phyloP scores from a whole-genome alignment of 2,329 filamentous ascomycete species.

The Calonectria pseudoreteaudii region DNA sequence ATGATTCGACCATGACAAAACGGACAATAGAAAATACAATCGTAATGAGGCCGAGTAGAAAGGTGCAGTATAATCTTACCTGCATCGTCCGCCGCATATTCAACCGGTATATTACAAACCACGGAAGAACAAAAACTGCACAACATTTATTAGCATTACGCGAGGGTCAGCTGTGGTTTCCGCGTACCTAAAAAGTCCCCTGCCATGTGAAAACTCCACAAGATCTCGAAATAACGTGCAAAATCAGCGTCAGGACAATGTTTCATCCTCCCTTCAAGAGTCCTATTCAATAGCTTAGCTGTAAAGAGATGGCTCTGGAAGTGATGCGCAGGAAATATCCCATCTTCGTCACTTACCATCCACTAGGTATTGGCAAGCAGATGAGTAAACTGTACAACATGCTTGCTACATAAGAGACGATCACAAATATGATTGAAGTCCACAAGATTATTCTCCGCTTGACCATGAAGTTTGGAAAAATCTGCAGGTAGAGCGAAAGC shows the following conservation, averaged over 20 bases:
- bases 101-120: neutral
- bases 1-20: neutral
- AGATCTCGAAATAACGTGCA: neutral
- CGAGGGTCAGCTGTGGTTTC: neutral
- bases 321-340: no score
- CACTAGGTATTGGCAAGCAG: neutral
- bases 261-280: neutral
- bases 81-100: neutral
- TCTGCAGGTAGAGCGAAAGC: neutral
- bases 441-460: neutral
- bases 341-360: neutral
- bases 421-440: neutral
- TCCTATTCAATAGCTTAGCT: neutral
- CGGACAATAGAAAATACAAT: neutral
- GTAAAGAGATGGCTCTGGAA: neutral
- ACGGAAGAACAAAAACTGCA: neutral
- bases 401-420: neutral
- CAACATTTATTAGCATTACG: neutral
- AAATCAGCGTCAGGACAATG: neutral
- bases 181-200: neutral
- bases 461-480: neutral
- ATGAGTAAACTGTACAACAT: neutral
- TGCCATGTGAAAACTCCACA: neutral
- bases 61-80: neutral
- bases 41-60: neutral